Conservation (phyloP, 768 basidiomycete species). For the Lanmaoa rubissima region DNA sequence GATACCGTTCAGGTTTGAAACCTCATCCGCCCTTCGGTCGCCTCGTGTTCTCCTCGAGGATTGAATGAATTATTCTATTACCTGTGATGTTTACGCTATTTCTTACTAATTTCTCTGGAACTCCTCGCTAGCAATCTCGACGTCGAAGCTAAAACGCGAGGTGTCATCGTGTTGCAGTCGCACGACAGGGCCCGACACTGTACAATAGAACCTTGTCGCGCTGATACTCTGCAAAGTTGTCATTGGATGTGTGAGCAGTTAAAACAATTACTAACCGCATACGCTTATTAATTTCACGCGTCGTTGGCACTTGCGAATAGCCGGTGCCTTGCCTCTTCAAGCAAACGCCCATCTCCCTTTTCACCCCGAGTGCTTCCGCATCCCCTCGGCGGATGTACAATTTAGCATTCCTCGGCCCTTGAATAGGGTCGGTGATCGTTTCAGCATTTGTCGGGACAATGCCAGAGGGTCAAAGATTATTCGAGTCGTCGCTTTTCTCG, state of each 20-base stretch:
- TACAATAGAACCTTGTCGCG: neutral
- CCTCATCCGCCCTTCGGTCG: conserved; percentile 2
- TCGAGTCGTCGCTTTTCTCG: conserved; percentile 7
- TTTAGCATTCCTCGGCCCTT: conserved; percentile 5
- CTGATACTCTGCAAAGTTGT: neutral
- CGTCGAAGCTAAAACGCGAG: neutral
- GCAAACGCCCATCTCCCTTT: neutral
- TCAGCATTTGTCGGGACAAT: conserved; percentile 1
- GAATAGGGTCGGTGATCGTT: neutral
- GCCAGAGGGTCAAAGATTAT: neutral
- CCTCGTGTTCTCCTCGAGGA: conserved; percentile 28
- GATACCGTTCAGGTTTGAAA: neutral
- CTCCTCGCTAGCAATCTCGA: neutral
- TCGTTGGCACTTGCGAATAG: conserved; percentile 1
- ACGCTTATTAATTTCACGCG: conserved; percentile 3
- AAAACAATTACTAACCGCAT: neutral
- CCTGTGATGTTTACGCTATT: conserved; percentile 15
- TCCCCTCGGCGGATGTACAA: neutral
- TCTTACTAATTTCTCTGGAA: conserved; percentile 4
- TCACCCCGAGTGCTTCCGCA: conserved; percentile 5
- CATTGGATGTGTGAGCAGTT: conserved; percentile 1
- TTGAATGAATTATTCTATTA: conserved; percentile 15
- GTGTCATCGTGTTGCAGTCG: neutral
- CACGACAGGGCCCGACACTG: neutral
- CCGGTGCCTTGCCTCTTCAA: conserved; percentile 7